Evolutionary conservation across 2,329 filamentous ascomycete genomes (phyloP).

Genomic region (Aspergillus japonicus): DNA sequence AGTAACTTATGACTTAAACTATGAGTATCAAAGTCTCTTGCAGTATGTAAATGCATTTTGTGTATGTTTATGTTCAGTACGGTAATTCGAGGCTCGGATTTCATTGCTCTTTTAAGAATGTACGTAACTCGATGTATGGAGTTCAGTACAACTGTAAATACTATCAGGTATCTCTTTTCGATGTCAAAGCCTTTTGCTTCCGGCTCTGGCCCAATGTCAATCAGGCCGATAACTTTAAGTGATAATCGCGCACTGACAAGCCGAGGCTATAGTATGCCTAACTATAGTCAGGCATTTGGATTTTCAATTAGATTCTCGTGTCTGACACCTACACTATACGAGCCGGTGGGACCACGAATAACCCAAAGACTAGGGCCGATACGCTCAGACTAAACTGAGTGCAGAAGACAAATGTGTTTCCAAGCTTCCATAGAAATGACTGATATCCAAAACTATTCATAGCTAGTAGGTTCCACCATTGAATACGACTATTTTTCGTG

Average conservation of each 20-base stretch:
- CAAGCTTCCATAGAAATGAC: not conserved
- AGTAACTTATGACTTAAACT: too few species aligned
- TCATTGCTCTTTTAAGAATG: not conserved
- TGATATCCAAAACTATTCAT: not conserved
- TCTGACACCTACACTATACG: not conserved
- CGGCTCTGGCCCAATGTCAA: not conserved
- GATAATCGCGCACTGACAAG: not conserved
- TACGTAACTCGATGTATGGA: not conserved
- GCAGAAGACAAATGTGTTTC: not conserved
- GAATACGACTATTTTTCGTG: not conserved
- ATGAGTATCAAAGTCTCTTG: too few species aligned
- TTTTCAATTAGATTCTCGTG: not conserved
- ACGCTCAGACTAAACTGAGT: not conserved
- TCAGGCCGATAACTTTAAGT: not conserved
- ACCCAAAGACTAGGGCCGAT: not conserved
- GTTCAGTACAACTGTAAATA: too few species aligned
- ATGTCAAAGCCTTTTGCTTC: too few species aligned
- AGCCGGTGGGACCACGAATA: not conserved
- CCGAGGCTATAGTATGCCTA: not conserved
- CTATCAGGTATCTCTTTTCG: too few species aligned
- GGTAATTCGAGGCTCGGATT: not conserved
- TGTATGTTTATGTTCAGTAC: not conserved
- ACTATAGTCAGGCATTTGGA: constrained; percentile 1
- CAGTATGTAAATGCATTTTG: too few species aligned
- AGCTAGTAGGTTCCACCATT: not conserved